A percentile compares a stretch with the other conserved stretches of the same genome.
phyloP scores from a whole-genome alignment of 129 eudicot genomes.

The Artemisia annua region DNA sequence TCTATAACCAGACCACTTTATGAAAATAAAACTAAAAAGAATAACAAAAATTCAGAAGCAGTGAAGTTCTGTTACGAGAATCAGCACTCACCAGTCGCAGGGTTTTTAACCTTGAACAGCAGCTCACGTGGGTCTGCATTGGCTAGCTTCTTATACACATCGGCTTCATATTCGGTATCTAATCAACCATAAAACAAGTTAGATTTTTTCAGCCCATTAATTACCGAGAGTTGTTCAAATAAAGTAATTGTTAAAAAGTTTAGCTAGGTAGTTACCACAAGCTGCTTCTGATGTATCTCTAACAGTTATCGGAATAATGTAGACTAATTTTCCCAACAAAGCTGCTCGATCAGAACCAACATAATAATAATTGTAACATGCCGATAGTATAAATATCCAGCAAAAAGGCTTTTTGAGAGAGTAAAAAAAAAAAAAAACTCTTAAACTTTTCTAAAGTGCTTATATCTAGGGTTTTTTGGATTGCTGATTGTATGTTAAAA shows the following conservation, averaged over 20 bases:
- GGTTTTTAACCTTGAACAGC: background rate
- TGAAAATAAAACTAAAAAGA: background rate
- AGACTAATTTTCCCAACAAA: too few relatives aligned
- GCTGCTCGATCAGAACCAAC: too few relatives aligned
- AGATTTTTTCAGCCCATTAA: background rate
- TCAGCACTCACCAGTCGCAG: background rate
- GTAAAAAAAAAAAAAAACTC: too few relatives aligned
- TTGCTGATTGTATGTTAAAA: too few relatives aligned
- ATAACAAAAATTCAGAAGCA: too few relatives aligned
- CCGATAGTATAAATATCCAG: too few relatives aligned
- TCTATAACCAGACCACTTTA: background rate
- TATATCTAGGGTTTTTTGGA: too few relatives aligned
- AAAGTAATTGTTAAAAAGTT: background rate
- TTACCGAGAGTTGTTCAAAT: background rate
- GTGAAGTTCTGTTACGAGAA: background rate
- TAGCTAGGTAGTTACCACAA: background rate
- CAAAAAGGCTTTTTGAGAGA: too few relatives aligned
- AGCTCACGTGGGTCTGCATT: background rate
- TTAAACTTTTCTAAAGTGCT: too few relatives aligned
- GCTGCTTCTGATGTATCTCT: background rate
- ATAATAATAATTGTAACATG: too few relatives aligned
- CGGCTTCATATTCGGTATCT: background rate
- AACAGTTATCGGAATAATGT: background rate
- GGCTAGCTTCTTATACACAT: background rate
- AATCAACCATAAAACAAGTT: background rate